Evolutionary conservation across 106 monocot species (phyloP).

Genomic region (Dendrobium officinale): DNA sequence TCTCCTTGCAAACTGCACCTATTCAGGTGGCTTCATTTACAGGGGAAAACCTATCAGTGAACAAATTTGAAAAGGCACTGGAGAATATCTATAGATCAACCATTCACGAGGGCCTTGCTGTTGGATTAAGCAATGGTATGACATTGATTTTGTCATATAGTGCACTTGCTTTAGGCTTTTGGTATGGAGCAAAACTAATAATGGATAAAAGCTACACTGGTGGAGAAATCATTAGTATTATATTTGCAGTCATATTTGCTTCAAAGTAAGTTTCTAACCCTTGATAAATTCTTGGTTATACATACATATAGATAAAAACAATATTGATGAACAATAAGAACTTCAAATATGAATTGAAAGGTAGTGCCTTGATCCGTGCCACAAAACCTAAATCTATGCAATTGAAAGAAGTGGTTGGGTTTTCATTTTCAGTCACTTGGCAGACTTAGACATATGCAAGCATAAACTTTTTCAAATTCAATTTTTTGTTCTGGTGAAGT

Average conservation of each 20-base stretch:
- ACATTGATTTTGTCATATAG: conserved; percentile 31
- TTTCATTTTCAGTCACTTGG: no score
- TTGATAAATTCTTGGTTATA: no score
- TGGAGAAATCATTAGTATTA: conserved; percentile 40
- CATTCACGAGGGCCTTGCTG: conserved; percentile 28
- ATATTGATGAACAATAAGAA: not conserved
- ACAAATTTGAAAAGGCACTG: conserved; percentile 19
- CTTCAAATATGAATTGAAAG: no score
- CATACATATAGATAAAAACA: no score
- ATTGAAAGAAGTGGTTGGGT: no score
- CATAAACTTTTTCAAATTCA: no score
- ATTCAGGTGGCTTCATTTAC: conserved; percentile 49
- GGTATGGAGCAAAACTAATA: conserved; percentile 65
- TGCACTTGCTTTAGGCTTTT: conserved; percentile 44
- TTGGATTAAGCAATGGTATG: conserved; percentile 30
- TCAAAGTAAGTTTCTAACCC: conserved; percentile 31
- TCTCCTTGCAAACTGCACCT: no score
- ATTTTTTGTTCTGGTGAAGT: no score
- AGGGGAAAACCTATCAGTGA: conserved; percentile 35
- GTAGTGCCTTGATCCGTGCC: no score
- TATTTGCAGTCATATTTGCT: conserved; percentile 38
- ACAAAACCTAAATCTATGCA: no score
- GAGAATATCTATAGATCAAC: conserved; percentile 21
- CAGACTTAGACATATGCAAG: no score
- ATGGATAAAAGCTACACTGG: conserved; percentile 54